Evolutionary conservation across 169 alveolate species (phyloP), one percentile per base, ranked within the genome.

Genomic region (Cryptosporidium muris): DNA sequence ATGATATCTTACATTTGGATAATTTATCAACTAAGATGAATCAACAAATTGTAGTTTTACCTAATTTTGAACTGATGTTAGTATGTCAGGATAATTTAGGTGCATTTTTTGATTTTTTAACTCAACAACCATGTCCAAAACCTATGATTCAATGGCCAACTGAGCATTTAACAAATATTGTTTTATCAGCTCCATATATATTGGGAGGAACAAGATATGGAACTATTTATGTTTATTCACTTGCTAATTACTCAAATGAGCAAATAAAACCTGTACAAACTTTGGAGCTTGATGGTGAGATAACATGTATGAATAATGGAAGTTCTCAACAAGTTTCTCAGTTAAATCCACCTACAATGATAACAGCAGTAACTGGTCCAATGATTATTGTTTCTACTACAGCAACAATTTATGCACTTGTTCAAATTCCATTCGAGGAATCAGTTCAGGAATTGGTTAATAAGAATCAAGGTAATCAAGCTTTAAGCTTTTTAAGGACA

Each of bases 61-160:
- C 85, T 12, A 68, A 74, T 47, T 54, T 58, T 47, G 85, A 74
- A 63, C 60, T 74, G 25, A 74, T 74, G 85, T 58, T 74, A 42
- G 60, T 68, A 45, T 74, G 85, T 16, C 85, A 74, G 9, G 85
- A 74, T 8, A 74, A 74, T 60, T n/a, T 74, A 14, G 85, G 85
- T 5, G 85, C 62, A 43, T 74, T 74, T 43, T 74, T 74, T 48
- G 60, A 40, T 37, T 74, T 74, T 43, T 43, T 43, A 14, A 74
- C 54, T 38, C 49, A 58, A 8, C 64, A 74, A 37, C 85, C 85
- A 14, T 74, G 64, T 56, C 85, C 85, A 42, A 74, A 74, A 42
- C 60, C 85, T 16, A 74, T 74, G 85, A 60, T 74, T 14, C 66
- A 74, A 51, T 74, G 85, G 85, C 85, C 85, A 11, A 48, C 85